phyloP scores from a whole-genome alignment of 345 rosid species.

The Corchorus olitorius region DNA sequence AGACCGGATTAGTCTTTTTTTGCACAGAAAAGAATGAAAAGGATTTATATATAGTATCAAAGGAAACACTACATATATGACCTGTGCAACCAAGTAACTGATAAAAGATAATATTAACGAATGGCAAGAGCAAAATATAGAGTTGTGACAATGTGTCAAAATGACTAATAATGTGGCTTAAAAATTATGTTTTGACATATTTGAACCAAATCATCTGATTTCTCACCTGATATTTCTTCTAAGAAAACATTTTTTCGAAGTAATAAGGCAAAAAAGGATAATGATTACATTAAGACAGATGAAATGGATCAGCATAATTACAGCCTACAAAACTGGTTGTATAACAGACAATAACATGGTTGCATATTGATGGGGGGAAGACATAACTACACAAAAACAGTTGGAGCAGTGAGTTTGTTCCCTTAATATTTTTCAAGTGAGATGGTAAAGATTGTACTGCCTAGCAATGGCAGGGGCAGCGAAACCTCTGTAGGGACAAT shows the following conservation, averaged over 20 bases:
- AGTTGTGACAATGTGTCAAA: background rate
- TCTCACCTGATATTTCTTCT: background rate
- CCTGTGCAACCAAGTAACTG: background rate
- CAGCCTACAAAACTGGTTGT: background rate
- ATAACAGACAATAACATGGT: background rate
- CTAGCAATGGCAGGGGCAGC: background rate
- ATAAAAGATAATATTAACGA: background rate
- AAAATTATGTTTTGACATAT: background rate
- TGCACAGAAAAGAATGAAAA: background rate
- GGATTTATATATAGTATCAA: background rate
- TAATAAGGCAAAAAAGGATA: background rate
- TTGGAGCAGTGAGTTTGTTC: background rate
- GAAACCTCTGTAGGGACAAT: background rate
- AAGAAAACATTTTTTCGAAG: background rate
- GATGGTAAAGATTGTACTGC: background rate
- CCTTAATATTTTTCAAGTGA: background rate
- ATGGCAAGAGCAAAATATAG: background rate
- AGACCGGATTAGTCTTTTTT: background rate
- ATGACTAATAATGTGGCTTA: background rate
- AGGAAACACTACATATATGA: background rate
- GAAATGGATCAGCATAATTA: background rate
- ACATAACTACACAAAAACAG: background rate
- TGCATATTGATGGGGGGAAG: background rate
- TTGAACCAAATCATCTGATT: background rate
- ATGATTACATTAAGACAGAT: background rate